Base-by-base conservation (phyloP, 1,139 yeast genomes). In the Blastobotrys indianensis region DNA sequence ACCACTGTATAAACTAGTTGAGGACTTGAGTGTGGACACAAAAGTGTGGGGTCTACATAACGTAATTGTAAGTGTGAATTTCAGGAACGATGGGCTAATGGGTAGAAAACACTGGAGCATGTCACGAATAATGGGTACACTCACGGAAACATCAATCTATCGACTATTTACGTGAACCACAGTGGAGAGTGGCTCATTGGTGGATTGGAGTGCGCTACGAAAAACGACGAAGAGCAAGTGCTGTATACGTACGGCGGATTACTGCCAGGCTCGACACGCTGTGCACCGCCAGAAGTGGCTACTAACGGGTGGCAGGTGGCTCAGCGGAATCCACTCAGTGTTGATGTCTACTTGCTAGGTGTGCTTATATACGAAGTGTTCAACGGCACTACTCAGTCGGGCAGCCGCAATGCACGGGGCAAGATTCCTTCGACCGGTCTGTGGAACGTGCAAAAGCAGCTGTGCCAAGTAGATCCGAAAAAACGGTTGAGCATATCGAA, bases 141-240 rank as follows among this genome's bases (percentile, higher is more conserved):
- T 2, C 84, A 85, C 56, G 92, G 90, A 1, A 79, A 80, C 50
- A 58, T 88, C 33, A 72, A 76, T 51, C 56, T 68, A 28, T 72
- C 75, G 36, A 36, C 51, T 3, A 73, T 90, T 0, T 87, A 67
- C 62, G 79, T 86, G 11, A 83, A 76, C 47, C 75, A 72, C 17
- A 61, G 71, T 35, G 95, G 96, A 7, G 95, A 85, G 58, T 86
- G 95, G 94, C 83, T 80, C 49, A 62, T 90, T 23, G 85, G 85
- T 53, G 96, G 96, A 1, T 78, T 88, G 57, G 97, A 90, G 62
- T 64, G 85, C 3, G 71, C 84, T 47, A 74, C 83, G 6, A 47
- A 54, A 9, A 54, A 50, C 20, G 60, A 53, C 34, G 55, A 55
- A 37, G 64, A 61, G 52, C 36, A 55, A 11, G 46, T 56, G 0